phyloP scores from a whole-genome alignment of 106 monocot genomes.

The Triglochin maritima region DNA sequence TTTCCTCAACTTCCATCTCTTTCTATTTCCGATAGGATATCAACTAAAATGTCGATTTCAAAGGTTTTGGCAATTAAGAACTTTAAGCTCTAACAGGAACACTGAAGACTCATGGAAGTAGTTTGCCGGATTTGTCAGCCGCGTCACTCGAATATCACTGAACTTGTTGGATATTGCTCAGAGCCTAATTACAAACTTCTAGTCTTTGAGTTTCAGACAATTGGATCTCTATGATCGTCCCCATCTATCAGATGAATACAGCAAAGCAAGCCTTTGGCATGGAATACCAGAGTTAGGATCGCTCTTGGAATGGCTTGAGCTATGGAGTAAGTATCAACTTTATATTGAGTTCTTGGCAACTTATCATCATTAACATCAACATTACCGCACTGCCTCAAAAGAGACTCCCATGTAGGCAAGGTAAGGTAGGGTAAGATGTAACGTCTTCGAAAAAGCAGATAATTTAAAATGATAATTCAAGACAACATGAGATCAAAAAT shows the following conservation, averaged over 20 bases:
- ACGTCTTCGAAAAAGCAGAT: too few species aligned
- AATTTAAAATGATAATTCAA: too few species aligned
- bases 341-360: too few species aligned
- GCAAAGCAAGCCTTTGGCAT: constrained; percentile 85
- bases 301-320: constrained; percentile 88
- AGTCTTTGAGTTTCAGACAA: constrained; percentile 61
- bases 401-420: too few species aligned
- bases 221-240: constrained; percentile 90
- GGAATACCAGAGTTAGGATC: constrained; percentile 86
- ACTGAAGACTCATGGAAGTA: constrained; percentile 38
- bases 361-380: too few species aligned
- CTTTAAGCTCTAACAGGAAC: constrained; percentile 29
- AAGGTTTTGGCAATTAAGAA: constrained; percentile 90
- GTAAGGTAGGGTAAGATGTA: too few species aligned
- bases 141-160: constrained; percentile 69
- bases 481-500: too few species aligned
- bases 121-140: constrained; percentile 48
- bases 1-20: too few species aligned
- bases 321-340: constrained; percentile 67
- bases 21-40: too few species aligned
- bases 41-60: too few species aligned
- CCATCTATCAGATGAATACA: constrained; percentile 86
- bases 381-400: too few species aligned
- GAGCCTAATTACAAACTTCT: constrained; percentile 53
- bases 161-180: constrained; percentile 78